Percentiles rank a stretch among this genome's conserved stretches.
phyloP scores from a whole-genome alignment of 148 eudicot species.

The Pouteria glomerata region DNA sequence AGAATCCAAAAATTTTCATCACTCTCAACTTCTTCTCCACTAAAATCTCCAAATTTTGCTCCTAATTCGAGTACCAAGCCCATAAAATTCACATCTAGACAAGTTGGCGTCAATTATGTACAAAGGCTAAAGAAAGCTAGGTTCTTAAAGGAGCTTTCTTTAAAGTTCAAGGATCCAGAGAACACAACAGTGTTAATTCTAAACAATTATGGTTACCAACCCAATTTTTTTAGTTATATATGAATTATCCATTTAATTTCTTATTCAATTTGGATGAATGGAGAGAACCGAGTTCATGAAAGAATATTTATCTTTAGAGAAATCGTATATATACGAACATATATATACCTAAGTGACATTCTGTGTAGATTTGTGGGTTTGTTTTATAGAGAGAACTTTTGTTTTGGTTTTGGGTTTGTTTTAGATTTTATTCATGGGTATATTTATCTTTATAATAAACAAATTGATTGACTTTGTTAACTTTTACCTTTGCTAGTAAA shows the following conservation, averaged over 20 bases:
- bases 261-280: neutral
- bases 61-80: conserved; percentile 24
- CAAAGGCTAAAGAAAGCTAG: conserved; percentile 69
- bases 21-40: conserved; percentile 26
- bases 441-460: too few relatives aligned
- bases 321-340: neutral
- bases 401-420: too few relatives aligned
- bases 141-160: conserved; percentile 79
- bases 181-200: conserved; percentile 78
- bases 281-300: neutral
- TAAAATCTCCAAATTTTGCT: conserved; percentile 43
- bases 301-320: neutral
- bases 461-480: too few relatives aligned
- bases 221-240: neutral
- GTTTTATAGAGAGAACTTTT: too few relatives aligned
- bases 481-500: too few relatives aligned
- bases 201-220: conserved; percentile 66
- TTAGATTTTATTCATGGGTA: too few relatives aligned
- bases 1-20: conserved; percentile 51
- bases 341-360: too few relatives aligned
- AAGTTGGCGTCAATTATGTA: conserved; percentile 61
- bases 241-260: neutral
- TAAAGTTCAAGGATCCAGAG: conserved; percentile 86
- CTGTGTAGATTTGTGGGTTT: too few relatives aligned
- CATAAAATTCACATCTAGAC: conserved; percentile 41